Evolutionary conservation across 495 filamentous ascomycete genomes (phyloP), one percentile per base, ranked within the genome.

Genomic region (Daldinia concentrica): DNA sequence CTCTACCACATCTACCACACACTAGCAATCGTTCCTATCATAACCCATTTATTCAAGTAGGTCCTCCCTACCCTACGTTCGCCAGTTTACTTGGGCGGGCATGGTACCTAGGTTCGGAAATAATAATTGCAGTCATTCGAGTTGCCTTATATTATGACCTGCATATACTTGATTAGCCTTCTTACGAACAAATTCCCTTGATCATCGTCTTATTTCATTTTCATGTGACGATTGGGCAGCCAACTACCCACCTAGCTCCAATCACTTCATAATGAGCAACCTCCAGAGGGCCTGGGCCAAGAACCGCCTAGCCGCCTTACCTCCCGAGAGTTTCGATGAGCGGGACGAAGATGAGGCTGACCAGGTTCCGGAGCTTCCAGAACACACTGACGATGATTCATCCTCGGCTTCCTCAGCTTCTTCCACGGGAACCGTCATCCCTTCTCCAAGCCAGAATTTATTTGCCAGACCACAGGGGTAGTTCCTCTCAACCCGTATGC

Each of bases 381-480:
- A 81, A 63, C 76, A 76, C 59, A 57, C 73, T 3, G 90, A 93
- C 72, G 91, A 95, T 73, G 89, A 92, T 74, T 92, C 91, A 12
- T 91, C 90, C n/a, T 88, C 86, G 37, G 84, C 86, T 2, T 92
- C 90, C 1, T 95, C 92, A 11, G 85, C 90, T 29, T 97, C 95
- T 17, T 97, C 94, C 0, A 93, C 93, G 32, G 93, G 92, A 26
- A 99, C 96, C 24, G 85, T 98, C 58, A 89, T 92, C 58, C 95
- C 95, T 3, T 92, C 91, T 7, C 88, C 90, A 2, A 90, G 86
- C 41, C 87, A 90, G 60, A 88, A 91, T 70, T 79, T 93, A 62
- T 93, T 93, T 80, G 90, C 90, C 6, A 84, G 90, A 69, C 87
- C 90, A 50, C 83, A 86, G 74, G 84, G 87, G 90, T 91, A 77